Base-by-base conservation (phyloP, 441 rosid species). In the Jatropha podagrica region DNA sequence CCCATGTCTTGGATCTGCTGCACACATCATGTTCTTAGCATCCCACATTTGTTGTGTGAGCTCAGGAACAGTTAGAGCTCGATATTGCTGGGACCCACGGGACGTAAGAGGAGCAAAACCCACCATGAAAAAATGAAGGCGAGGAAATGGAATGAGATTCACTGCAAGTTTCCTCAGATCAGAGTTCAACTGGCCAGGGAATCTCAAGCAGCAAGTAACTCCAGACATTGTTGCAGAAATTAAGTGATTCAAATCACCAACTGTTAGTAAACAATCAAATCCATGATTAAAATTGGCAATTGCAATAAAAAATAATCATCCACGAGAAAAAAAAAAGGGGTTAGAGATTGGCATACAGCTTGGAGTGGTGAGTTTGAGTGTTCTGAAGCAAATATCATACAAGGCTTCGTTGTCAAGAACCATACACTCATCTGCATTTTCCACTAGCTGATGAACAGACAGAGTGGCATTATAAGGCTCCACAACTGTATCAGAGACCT, bases 221-320 rank as follows among this genome's bases (percentile, higher is more conserved):
- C 97, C 97, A n/a, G 92, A 88, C 97, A 92, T 90, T 18, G 97
- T 92, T n/a, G 97, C 93, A 69, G 97, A 92, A 55, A 92, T 92
- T 80, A 92, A 74, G 63, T 92, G 93, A 73, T 90, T 92, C 77
- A 92, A 72, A 81, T 92, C 95, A 66, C 97, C 95, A 84, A 92
- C 95, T 92, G 88, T 52, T 3, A 6, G 44, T 56, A 23, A 71
- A 32, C 26, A 66, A 70, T 2, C 38, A 14, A 32, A 11, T 20
- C 4, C 44, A 56, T 8, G 52, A 61, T 49, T 40, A 65, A 42
- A 7, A 68, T 14, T 58, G 12, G 27, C 14, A 1, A 7, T 5
- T 37, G 46, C 2, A 41, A 7, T 11, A 20, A 48, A 23, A 44
- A 4, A 41, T 1, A 60, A 44, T 18, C 54, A 23, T 32, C 7